Evolutionary conservation across 2,329 filamentous ascomycete species (phyloP).

Genomic region (Dissoconium aciculare): DNA sequence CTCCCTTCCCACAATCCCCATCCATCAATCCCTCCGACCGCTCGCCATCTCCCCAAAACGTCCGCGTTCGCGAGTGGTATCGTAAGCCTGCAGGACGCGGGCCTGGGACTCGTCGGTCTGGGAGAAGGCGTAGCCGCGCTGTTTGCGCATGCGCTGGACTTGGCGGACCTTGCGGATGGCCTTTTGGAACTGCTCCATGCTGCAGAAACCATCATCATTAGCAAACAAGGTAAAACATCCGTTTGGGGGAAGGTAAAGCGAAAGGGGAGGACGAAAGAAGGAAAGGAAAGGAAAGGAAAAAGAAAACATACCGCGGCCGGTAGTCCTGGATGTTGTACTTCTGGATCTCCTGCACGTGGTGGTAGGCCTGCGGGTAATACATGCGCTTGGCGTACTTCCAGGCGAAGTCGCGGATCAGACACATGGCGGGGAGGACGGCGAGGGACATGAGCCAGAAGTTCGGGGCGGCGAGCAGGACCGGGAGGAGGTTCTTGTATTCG

Average conservation of each 20-base stretch:
- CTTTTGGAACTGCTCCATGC: constrained; percentile 99
- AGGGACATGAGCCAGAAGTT: constrained; percentile 87
- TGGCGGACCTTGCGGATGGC: constrained; percentile 96
- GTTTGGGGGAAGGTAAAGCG: neutral
- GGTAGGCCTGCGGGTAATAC: constrained; percentile 91
- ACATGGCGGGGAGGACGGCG: constrained; percentile 62
- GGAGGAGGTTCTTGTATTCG: constrained; percentile 76
- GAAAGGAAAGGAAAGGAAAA: constrained; percentile 1
- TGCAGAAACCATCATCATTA: constrained; percentile 26
- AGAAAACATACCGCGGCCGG: constrained; percentile 57
- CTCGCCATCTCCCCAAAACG: constrained; percentile 90
- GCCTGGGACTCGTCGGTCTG: constrained; percentile 95
- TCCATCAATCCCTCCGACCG: constrained; percentile 15
- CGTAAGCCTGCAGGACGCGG: constrained; percentile 88
- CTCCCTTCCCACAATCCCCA: too few species aligned
- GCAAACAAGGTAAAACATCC: constrained; percentile 1
- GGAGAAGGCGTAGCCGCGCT: constrained; percentile 94
- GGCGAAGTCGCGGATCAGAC: constrained; percentile 72
- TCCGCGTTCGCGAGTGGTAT: constrained; percentile 83
- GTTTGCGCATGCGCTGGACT: constrained; percentile 97
- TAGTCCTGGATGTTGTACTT: constrained; percentile 99
- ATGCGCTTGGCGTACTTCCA: constrained; percentile 98
- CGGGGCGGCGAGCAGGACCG: constrained; percentile 62
- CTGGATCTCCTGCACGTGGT: constrained; percentile 98
- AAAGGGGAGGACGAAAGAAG: neutral